Conservation (phyloP, 2,329 filamentous ascomycete species). For the Chlorencoelia australis region DNA sequence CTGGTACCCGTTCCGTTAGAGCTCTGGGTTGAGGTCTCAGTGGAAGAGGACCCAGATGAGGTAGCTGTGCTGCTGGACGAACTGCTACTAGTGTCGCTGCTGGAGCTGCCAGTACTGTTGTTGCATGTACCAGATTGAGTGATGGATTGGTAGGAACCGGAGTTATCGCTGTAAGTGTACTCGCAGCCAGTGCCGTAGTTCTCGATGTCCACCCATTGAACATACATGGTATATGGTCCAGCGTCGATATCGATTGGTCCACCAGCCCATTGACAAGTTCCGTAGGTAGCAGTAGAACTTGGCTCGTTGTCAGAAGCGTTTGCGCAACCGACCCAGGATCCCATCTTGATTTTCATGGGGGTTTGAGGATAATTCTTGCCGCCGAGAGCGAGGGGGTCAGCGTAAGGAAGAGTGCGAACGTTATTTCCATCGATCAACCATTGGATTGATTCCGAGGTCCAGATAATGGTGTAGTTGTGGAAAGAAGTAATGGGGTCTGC, state of each 20-base stretch:
- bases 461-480: slow-evolving; percentile 60
- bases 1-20: background rate
- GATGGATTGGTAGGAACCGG: slow-evolving; percentile 24
- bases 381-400: slow-evolving; percentile 35
- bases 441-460: slow-evolving; percentile 46
- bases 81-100: background rate
- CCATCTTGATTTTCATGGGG: slow-evolving; percentile 56
- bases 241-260: slow-evolving; percentile 36
- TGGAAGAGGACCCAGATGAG: slow-evolving; percentile 3
- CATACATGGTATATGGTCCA: slow-evolving; percentile 40
- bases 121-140: slow-evolving; percentile 23
- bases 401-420: slow-evolving; percentile 37
- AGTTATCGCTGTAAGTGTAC: slow-evolving; percentile 39
- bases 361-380: slow-evolving; percentile 57
- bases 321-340: slow-evolving; percentile 38
- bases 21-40: background rate
- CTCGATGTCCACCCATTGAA: slow-evolving; percentile 38
- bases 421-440: slow-evolving; percentile 48
- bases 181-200: slow-evolving; percentile 33
- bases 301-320: slow-evolving; percentile 23
- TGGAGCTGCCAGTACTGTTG: slow-evolving; percentile 6
- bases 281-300: slow-evolving; percentile 36
- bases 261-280: slow-evolving; percentile 59
- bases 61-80: slow-evolving; percentile 29
- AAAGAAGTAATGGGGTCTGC: slow-evolving; percentile 29